Evolutionary conservation across 768 basidiomycete genomes (phyloP).

Genomic region (Pholiota molesta): DNA sequence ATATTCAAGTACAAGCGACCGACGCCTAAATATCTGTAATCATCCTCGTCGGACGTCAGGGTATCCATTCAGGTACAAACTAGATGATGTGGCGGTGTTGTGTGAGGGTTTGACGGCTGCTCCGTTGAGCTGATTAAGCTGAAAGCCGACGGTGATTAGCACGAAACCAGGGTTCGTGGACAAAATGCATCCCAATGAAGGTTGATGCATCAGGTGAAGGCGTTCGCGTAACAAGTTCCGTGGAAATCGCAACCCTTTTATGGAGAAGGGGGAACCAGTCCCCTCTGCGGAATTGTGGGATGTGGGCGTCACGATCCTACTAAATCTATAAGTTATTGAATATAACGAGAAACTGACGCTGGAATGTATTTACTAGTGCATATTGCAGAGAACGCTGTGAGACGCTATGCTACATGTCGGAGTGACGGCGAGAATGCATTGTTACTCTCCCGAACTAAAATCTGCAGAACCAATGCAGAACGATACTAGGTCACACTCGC

Average conservation of each 20-base stretch:
- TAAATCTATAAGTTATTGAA: no score
- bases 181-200: slow-evolving; percentile 1
- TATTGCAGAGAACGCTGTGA: no score
- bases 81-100: slow-evolving; percentile 22
- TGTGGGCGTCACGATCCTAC: neutral
- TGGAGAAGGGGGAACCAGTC: neutral
- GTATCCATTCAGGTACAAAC: slow-evolving; percentile 17
- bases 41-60: slow-evolving; percentile 6
- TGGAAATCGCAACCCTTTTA: slow-evolving; percentile 21
- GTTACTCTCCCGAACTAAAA: neutral
- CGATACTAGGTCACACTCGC: neutral
- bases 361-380: no score
- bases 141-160: slow-evolving; percentile 22
- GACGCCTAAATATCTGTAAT: no score
- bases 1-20: no score
- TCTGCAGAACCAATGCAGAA: neutral
- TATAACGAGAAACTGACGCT: no score
- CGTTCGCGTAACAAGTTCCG: slow-evolving; percentile 10
- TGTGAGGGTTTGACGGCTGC: slow-evolving; percentile 16
- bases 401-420: neutral
- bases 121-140: neutral
- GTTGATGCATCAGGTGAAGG: neutral
- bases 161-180: slow-evolving; percentile 4
- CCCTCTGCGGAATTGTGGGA: neutral
- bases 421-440: neutral